Evolutionary conservation across 2,329 filamentous ascomycete species (phyloP).

Genomic region (Chalaropsis thielavioides): DNA sequence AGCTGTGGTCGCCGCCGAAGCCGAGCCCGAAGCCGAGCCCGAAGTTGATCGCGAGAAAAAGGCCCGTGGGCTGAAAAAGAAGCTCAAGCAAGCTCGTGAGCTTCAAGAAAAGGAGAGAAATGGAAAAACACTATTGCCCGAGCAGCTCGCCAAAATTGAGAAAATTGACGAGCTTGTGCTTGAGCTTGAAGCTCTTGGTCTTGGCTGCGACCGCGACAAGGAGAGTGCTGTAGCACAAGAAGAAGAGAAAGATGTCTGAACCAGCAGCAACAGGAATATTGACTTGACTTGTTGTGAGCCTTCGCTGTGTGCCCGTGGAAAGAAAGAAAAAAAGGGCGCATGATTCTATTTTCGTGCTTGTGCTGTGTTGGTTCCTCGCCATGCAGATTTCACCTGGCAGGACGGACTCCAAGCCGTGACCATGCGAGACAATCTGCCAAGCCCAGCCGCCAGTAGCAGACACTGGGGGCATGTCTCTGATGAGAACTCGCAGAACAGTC

Average conservation of each 20-base stretch:
- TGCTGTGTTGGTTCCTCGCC: too few relatives aligned
- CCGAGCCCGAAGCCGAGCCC: not conserved
- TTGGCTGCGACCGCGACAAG: conserved; percentile 61
- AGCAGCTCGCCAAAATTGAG: conserved; percentile 95
- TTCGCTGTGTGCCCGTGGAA: not conserved
- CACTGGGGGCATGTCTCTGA: too few relatives aligned
- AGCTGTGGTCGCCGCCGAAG: conserved; percentile 4
- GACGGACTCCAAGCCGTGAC: too few relatives aligned
- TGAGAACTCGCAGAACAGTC: too few relatives aligned
- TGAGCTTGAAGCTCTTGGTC: conserved; percentile 71
- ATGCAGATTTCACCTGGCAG: too few relatives aligned
- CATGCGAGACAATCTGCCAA: too few relatives aligned
- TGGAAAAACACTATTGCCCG: conserved; percentile 69
- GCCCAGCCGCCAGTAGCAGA: too few relatives aligned
- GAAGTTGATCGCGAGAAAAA: conserved; percentile 69
- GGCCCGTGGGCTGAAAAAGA: conserved; percentile 81
- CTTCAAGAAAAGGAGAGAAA: conserved; percentile 81
- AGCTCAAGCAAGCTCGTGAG: conserved; percentile 83
- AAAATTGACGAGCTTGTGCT: conserved; percentile 89
- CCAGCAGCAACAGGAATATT: not conserved
- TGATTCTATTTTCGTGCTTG: too few relatives aligned
- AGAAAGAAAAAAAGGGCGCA: too few relatives aligned
- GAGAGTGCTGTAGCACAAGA: conserved; percentile 22
- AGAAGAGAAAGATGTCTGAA: not conserved
- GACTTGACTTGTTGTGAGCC: not conserved